These are phyloP conservation scores for Solanum rostratum DNA, from an alignment of 257 asterid species.

Conservation along the genomic window DNA sequence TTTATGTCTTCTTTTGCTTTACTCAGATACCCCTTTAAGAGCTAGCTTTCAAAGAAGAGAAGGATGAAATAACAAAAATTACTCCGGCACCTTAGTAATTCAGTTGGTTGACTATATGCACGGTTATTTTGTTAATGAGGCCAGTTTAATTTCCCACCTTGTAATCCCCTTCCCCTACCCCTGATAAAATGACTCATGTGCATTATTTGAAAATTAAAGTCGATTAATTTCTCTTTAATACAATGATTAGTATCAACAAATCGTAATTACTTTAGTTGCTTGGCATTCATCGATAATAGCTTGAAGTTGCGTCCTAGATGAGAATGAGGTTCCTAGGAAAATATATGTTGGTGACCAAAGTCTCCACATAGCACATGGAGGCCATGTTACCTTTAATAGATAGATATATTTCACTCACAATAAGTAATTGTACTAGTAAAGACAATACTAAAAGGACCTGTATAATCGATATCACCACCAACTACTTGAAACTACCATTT, in stretches of 20 bases:
- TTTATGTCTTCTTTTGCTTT: neutral
- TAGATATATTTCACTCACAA: neutral
- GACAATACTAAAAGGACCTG: neutral
- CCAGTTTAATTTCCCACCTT: no score
- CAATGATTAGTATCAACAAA: no score
- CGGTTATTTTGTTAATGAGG: neutral
- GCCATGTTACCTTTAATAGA: conserved; percentile 58
- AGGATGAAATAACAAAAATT: neutral
- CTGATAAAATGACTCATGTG: neutral
- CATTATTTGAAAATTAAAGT: neutral
- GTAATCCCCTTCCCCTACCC: neutral
- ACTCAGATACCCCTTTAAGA: neutral
- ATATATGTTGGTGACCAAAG: conserved; percentile 31
- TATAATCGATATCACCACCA: neutral
- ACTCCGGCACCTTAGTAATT: neutral
- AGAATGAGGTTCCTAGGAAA: neutral
- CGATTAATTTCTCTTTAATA: neutral
- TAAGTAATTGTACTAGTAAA: neutral
- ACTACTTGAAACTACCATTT: neutral
- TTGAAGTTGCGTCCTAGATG: neutral
- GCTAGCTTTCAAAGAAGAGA: neutral
- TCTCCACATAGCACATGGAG: conserved; percentile 54
- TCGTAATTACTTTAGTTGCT: neutral
- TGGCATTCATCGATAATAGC: neutral
- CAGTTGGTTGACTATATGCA: neutral